Conservation (phyloP, 1,139 yeast genomes). For the Sugiyamaella xylanicola region DNA sequence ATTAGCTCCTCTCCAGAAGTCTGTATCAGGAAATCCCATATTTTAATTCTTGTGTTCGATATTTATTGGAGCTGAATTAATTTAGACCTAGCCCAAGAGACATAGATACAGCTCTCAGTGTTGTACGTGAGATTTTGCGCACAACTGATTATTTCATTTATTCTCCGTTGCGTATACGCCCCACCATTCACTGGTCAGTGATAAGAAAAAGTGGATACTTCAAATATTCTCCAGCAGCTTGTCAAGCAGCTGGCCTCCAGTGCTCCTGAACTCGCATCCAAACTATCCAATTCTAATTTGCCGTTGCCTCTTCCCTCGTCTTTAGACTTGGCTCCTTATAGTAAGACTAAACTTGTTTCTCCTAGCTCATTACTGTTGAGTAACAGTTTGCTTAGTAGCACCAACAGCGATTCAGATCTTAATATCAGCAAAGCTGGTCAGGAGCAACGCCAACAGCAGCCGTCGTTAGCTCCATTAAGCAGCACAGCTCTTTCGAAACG, state of each 20-base stretch:
- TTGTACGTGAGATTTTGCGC: too few relatives aligned
- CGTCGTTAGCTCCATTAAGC: slow-evolving; percentile 19
- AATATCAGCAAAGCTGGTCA: too few relatives aligned
- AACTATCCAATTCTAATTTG: slow-evolving; percentile 4
- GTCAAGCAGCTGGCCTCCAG: slow-evolving; percentile 22
- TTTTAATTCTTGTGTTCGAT: too few relatives aligned
- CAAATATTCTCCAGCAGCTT: slow-evolving; percentile 22
- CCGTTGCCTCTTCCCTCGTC: slow-evolving; percentile 14
- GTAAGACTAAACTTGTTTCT: slow-evolving; percentile 5
- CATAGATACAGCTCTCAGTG: too few relatives aligned
- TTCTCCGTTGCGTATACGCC: too few relatives aligned
- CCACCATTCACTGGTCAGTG: background rate
- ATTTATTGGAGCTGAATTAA: too few relatives aligned
- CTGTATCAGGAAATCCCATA: too few relatives aligned
- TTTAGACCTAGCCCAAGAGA: too few relatives aligned
- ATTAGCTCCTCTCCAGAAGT: too few relatives aligned
- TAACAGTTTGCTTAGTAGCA: background rate
- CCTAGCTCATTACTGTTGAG: slow-evolving; percentile 8
- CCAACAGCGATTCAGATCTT: background rate
- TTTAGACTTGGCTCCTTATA: slow-evolving; percentile 11
- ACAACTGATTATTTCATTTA: too few relatives aligned
- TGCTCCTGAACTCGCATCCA: slow-evolving; percentile 16
- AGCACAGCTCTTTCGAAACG: slow-evolving; percentile 15
- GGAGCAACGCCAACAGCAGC: background rate
- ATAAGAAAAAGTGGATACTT: slow-evolving; percentile 17